Base-by-base conservation (phyloP, 2,329 filamentous ascomycete genomes). In the Cercospora zeae-maydis region DNA sequence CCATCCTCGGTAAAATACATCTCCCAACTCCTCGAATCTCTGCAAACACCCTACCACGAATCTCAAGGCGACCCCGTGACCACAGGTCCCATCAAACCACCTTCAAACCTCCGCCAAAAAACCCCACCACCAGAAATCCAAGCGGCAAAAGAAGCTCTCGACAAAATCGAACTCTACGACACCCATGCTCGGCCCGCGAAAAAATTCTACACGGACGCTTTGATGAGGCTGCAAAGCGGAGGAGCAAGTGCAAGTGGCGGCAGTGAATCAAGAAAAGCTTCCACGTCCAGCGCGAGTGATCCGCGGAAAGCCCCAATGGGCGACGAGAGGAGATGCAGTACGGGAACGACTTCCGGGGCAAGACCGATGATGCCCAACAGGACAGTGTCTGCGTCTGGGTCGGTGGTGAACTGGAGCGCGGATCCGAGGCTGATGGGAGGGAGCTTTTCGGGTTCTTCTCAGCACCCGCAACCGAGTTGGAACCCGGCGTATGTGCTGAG, bases 111-210 rank as follows among this genome's bases (percentile, higher is more conserved):
- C 10, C 45, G n/a, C 14, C 69, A 68, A 58, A 59, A 54, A 4
- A 55, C 64, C 0, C 63, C 58, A 5, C 62, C 66, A 5, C 42
- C 53, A 14, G 56, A 64, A 24, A 60, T 69, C 13, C 55, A 34
- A 21, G 31, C 60, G 14, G 63, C 65, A 2, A 66, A 63, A 31
- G 62, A 69, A 33, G 55, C 58, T 2, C 31, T 66, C 8, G 61
- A 66, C 19, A 58, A 59, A 21, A 54, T 72, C 9, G 63, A 61
- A 4, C 52, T 52, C 13, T 72, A 72, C 49, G 69, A 72, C 21
- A 33, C 58, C 24, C 66, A 65, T 34, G 69, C 68, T 7, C 39
- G 37, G 39, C 42, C 45, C 24, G 51, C 59, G 10, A 59, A 42
- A 24, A 64, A 67, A 24, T 67, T 65, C 58, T 71, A 70, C 47